Evolutionary conservation across 2,329 filamentous ascomycete genomes (phyloP).

Genomic region (Incumbomyces delicatus): DNA sequence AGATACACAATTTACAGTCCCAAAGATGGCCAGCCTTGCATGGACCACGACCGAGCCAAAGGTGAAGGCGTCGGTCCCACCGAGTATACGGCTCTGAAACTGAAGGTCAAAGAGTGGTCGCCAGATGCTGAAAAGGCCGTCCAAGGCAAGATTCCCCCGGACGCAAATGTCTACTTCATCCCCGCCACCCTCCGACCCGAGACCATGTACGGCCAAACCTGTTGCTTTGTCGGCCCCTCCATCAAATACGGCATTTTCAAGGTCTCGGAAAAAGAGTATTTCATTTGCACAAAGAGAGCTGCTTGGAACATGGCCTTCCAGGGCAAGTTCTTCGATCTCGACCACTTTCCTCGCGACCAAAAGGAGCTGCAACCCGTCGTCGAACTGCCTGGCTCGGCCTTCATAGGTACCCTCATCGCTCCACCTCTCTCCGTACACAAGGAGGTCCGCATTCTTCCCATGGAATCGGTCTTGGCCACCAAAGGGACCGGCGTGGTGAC

Average conservation of each 20-base stretch:
- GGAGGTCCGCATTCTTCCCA: constrained; percentile 79
- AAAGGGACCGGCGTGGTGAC: constrained; percentile 97
- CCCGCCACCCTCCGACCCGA: constrained; percentile 88
- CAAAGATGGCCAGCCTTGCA: constrained; percentile 78
- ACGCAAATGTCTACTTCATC: constrained; percentile 75
- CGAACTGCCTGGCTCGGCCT: constrained; percentile 65
- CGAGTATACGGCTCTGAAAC: constrained; percentile 86
- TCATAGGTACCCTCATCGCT: constrained; percentile 79
- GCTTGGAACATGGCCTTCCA: constrained; percentile 97
- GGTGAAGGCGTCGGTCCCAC: constrained; percentile 78
- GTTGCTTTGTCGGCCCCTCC: constrained; percentile 87
- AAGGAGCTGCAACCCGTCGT: constrained; percentile 65
- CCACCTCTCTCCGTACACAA: constrained; percentile 82
- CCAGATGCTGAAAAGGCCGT: constrained; percentile 62
- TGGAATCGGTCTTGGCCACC: constrained; percentile 83
- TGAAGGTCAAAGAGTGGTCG: constrained; percentile 84
- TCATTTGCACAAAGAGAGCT: constrained; percentile 68
- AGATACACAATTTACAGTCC: constrained; percentile 88
- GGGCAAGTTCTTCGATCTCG: constrained; percentile 58
- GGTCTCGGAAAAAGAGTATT: constrained; percentile 60
- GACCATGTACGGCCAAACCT: constrained; percentile 98
- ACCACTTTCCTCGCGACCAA: constrained; percentile 47
- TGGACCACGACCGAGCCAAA: constrained; percentile 75
- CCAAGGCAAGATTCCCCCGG: constrained; percentile 66
- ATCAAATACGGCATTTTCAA: constrained; percentile 83